Evolutionary conservation across 2,329 filamentous ascomycete genomes (phyloP), one percentile per base, ranked within the genome.

Genomic region (Aspergillus melleus): DNA sequence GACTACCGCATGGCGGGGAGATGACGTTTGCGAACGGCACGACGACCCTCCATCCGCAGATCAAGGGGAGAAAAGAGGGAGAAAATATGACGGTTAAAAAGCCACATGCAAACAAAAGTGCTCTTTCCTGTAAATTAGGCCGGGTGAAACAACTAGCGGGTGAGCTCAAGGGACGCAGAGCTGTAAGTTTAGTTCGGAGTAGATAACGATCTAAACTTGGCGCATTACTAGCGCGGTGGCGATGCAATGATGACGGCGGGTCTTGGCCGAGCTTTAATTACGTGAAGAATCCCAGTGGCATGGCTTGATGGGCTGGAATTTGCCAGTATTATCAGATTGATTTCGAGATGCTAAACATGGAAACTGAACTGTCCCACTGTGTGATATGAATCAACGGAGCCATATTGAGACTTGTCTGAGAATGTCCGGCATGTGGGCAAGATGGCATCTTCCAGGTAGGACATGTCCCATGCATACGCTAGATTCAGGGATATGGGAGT

Each of bases 1-100:
- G 49, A 50, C 39, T 52, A 52, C 22, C 11, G 42, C 51, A 30
- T 47, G 52, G 52, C 51, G 54, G 55, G 51, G 46, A 39, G 22
- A 61, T 61, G 59, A 61, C 59, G 59, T 60, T 49, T 54, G 19
- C 53, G 24, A 39, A 39, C 39, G 12, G 20, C 44, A 14, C 19
- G 24, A 24, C 20, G 20, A 24, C 22, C 20, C 44, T 22, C 10
- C 44, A 42, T 29, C 19, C 39, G 11, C 24, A 57, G 30, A 47
- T 14, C 6, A 14, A 16, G 24, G n/a, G 12, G 47, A 53, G 9
- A n/a, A n/a, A 39, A 36, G n/a, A 3, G 39, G 14, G 2, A 8
- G 22, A 11, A 20, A 47, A 20, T 47, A 22, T 5, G 19, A 47
- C 11, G n/a, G 19, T 11, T 5, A 4, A 19, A 24, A 47, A 10